phyloP scores from a whole-genome alignment of 495 filamentous ascomycete species.

The Podospora appendiculata region DNA sequence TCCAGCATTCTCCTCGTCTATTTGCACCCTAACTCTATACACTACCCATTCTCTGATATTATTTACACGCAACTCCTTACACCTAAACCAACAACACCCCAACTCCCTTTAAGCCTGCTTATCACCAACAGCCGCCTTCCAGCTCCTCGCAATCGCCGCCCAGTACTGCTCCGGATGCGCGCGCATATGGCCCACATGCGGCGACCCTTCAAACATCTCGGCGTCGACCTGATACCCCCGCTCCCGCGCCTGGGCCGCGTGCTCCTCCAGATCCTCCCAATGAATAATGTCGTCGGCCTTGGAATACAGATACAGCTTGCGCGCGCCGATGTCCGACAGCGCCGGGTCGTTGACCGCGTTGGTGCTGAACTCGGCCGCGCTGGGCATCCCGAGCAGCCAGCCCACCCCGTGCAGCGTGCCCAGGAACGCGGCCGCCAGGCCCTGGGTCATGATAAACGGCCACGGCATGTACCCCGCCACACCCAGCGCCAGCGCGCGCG shows the following conservation, averaged over 20 bases:
- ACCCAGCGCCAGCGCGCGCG: conserved; percentile 45
- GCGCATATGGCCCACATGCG: conserved; percentile 50
- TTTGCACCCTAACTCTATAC: no score
- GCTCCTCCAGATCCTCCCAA: conserved; percentile 44
- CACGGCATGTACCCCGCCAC: conserved; percentile 31
- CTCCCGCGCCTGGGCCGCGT: conserved; percentile 34
- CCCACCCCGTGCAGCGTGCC: conserved; percentile 20
- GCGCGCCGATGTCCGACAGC: conserved; percentile 19
- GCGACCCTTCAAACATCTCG: conserved; percentile 44
- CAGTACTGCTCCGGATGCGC: conserved; percentile 46
- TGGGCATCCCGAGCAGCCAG: conserved; percentile 22
- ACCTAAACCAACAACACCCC: no score
- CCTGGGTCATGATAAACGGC: conserved; percentile 35
- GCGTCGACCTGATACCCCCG: conserved; percentile 34
- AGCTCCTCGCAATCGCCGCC: conserved; percentile 34
- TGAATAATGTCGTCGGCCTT: conserved; percentile 48
- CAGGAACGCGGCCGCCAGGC: conserved; percentile 32
- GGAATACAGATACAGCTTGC: conserved; percentile 43
- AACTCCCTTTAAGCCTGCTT: no score
- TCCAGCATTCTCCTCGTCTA: no score
- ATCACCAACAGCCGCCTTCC: conserved; percentile 20
- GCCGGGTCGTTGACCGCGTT: conserved; percentile 26
- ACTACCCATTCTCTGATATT: no score
- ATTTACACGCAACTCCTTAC: no score
- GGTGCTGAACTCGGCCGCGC: conserved; percentile 26